Conservation (phyloP, 2,329 filamentous ascomycete genomes). For the Pezizomycotina sp. region DNA sequence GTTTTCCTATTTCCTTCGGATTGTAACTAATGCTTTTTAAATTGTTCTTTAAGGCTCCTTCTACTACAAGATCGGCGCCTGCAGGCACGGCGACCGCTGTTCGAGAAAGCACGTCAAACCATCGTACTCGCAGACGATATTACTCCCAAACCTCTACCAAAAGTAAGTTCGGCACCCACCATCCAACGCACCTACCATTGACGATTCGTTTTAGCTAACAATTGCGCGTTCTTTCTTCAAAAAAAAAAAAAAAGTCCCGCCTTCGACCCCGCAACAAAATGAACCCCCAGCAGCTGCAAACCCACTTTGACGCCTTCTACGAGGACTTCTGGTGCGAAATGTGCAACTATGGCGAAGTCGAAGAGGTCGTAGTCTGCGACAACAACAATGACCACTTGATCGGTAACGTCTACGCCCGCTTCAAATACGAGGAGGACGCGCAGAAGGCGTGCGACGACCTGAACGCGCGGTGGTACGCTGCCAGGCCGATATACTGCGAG, state of each 20-base stretch:
- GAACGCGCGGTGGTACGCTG: constrained; percentile 93
- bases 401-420: constrained; percentile 96
- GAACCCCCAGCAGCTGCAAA: constrained; percentile 89
- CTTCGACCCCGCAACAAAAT: constrained; percentile 96
- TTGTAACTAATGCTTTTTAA: constrained; percentile 1
- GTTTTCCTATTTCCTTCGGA: constrained; percentile 51
- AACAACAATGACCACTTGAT: constrained; percentile 99
- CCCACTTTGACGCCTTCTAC: constrained; percentile 99
- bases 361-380: constrained; percentile 96
- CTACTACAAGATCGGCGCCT: constrained; percentile 99
- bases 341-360: constrained; percentile 94
- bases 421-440: constrained; percentile 97
- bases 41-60: constrained; percentile 47
- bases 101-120: constrained; percentile 98
- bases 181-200: no score
- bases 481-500: constrained; percentile 94
- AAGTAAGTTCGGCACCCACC: no score
- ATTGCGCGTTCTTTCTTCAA: no score
- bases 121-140: constrained; percentile 91
- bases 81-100: constrained; percentile 94
- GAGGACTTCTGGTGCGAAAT: constrained; percentile 99
- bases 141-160: constrained; percentile 97
- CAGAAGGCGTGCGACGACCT: constrained; percentile 86
- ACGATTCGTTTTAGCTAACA: no score
- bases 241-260: no score